Evolutionary conservation across 192 early-diverging fungal genomes (phyloP), one percentile per base, ranked within the genome.

Genomic region (Gaertneriomyces sp.): DNA sequence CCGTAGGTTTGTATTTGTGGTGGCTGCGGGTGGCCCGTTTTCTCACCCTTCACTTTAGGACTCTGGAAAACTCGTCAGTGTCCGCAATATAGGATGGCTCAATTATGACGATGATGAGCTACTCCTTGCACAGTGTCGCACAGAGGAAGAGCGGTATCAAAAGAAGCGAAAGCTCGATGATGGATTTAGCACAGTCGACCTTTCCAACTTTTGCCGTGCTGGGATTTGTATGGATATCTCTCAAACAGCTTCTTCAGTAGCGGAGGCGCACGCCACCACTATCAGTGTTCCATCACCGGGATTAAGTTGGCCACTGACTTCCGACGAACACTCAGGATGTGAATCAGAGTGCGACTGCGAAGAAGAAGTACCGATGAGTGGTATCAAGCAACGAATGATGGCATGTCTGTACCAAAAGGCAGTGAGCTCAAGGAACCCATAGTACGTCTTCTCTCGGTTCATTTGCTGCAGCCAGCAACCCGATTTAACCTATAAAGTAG

Each of bases 301-400:
- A 33, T 33, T 33, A 2, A 33, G 25, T 33, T 33, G 25, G 25
- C 25, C 0, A 33, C 25, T 33, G 25, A 33, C 0, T 33, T 0
- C 25, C 25, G 25, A 33, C 25, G 25, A 33, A 33, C 25, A 33
- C 25, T 33, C 25, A 33, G 25, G 1, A 33, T 33, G 25, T 33
- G 47, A 49, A 49, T 17, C 17, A 17, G 47, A 12, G 47, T 49
- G 12, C 47, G 47, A 49, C 47, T n/a, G 47, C 47, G 47, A 53
- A 10, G 19, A 63, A 16, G 5, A 9, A 17, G 6, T 46, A 17
- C 65, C 54, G 11, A 70, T 88, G 25, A 80, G 85, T 57, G 90
- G 90, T 2, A 68, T 91, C 47, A 84, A 88, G 63, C 90, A 91
- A 56, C 79, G 83, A 7, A 63, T 90, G 6, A 75, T 91, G 82